Base-by-base conservation (phyloP, 2,329 filamentous ascomycete species). In the Calonectria montana region DNA sequence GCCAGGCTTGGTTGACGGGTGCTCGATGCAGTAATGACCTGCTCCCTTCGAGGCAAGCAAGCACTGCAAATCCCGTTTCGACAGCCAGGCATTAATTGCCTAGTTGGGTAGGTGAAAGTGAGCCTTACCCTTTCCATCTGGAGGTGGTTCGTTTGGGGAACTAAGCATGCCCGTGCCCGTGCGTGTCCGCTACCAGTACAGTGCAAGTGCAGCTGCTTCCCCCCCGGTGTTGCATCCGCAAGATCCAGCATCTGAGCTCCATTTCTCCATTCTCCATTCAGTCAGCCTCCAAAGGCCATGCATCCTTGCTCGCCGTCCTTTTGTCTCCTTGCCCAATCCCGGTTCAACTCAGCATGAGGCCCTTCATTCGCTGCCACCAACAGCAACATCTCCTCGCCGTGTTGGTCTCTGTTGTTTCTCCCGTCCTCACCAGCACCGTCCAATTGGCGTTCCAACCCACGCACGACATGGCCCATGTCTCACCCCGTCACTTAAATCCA, bases 71-170 rank as follows among this genome's bases (percentile, higher is more conserved):
- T 69, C 29, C 29, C 31, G 29, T 69, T 25, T 45, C 35, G 37
- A 45, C 29, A 4, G 23, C 27, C 25, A 25, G 21, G 65, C 59
- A 65, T 41, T 73, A 74, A 59, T 73, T 78, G 69, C 74, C 74
- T 68, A 75, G 65, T 71, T 73, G 50, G 71, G 74, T 71, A 75
- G 73, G 73, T 69, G 57, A 59, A 74, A 69, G 74, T 71, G 57
- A 48, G 48, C 70, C 57, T 73, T 74, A 53, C 67, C 74, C 39
- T 64, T 69, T 48, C 45, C 35, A 59, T 59, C 53, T 15, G 53
- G 39, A 41, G 57, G 31, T 29, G 43, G 47, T 59, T 59, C 53
- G 4, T 59, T 59, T 59, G 31, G 53, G 53, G 31, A 59, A 59
- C 53, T 31, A 59, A 63, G 43, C 16, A 35, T 37, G 66, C 16